Base-by-base conservation (phyloP, 768 basidiomycete genomes). In the Phlegmacium glaucopus region DNA sequence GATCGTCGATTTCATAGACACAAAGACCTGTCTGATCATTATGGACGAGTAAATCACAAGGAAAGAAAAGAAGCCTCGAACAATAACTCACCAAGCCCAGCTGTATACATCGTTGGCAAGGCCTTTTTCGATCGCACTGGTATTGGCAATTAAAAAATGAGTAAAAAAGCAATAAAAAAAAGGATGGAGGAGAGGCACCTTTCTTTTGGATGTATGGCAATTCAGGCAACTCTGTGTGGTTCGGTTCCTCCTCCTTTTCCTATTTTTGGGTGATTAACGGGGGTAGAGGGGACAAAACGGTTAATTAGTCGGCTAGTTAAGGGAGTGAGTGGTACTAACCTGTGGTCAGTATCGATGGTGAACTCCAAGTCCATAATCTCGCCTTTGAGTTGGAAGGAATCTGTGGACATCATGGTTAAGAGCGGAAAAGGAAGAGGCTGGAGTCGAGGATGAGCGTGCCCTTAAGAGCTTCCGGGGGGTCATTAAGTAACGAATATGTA, bases 1-100 rank as follows among this genome's bases (percentile, higher is more conserved):
- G 89, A 66, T 92, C 92, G 62, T 94, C 93, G 53, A 94, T 88
- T 61, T 95, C 93, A 56, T 95, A 95, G 1, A 95, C 91, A 64
- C 93, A 95, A 13, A 94, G 85, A 42, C 93, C 93, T 16, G 93
- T 94, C 89, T 92, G 56, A 15, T 45, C 48, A 49, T 22, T 22
- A 36, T 18, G 41, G 45, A 48, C 39, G 28, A 48, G 47, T 55
- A 37, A 54, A 45, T 35, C n/a, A 29, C 16, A 41, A 41, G 45
- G n/a, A n/a, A n/a, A 42, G 46, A 25, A 22, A 22, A 30, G 39
- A 40, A 42, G 47, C 32, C 49, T n/a, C 38, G 39, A 48, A 26
- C 47, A n/a, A 15, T 29, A 54, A 59, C 65, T 50, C 70, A 91
- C 91, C 65, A 94, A 68, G 46, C 91, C 90, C 16, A 94, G 79